A percentile compares a stretch with the other conserved stretches of the same genome.
Conservation (phyloP, 2,329 filamentous ascomycete species). For the Penicillium palitans region DNA sequence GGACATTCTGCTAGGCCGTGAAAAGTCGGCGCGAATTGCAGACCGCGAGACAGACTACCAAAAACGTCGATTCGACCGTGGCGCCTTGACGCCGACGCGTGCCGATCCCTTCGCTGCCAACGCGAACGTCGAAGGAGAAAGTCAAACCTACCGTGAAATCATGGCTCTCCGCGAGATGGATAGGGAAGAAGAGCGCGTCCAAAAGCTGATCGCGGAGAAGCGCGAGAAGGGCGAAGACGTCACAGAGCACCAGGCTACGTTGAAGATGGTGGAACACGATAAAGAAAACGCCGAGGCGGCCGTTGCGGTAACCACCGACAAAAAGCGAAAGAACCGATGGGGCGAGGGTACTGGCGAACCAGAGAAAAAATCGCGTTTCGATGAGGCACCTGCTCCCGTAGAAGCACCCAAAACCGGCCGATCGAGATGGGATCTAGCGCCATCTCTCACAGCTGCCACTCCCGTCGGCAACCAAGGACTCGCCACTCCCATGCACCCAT, state of each 20-base stretch:
- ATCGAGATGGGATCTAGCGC: conserved; percentile 90
- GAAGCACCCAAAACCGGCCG: conserved; percentile 68
- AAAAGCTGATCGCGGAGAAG: conserved; percentile 75
- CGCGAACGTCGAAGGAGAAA: conserved; percentile 66
- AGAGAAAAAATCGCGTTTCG: conserved; percentile 62
- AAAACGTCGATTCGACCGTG: conserved; percentile 87
- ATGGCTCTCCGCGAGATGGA: conserved; percentile 92
- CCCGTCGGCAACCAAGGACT: conserved; percentile 72
- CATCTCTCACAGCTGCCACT: conserved; percentile 65
- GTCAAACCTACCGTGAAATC: conserved; percentile 80
- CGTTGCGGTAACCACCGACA: conserved; percentile 61
- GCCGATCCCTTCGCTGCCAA: conserved; percentile 83
- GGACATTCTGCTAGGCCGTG: conserved; percentile 79
- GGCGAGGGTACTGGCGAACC: conserved; percentile 49
- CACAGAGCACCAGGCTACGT: conserved; percentile 68
- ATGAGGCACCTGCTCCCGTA: conserved; percentile 64
- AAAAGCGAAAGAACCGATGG: conserved; percentile 94
- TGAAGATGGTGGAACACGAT: conserved; percentile 65
- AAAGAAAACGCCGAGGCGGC: conserved; percentile 73
- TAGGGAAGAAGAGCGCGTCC: conserved; percentile 86
- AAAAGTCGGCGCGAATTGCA: conserved; percentile 85
- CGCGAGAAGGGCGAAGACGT: conserved; percentile 62
- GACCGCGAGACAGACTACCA: conserved; percentile 98
- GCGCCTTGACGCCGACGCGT: conserved; percentile 74
- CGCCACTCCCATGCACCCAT: conserved; percentile 74